Conservation (phyloP, 371 early-diverging fungal genomes). For the Apophysomyces variabilis region DNA sequence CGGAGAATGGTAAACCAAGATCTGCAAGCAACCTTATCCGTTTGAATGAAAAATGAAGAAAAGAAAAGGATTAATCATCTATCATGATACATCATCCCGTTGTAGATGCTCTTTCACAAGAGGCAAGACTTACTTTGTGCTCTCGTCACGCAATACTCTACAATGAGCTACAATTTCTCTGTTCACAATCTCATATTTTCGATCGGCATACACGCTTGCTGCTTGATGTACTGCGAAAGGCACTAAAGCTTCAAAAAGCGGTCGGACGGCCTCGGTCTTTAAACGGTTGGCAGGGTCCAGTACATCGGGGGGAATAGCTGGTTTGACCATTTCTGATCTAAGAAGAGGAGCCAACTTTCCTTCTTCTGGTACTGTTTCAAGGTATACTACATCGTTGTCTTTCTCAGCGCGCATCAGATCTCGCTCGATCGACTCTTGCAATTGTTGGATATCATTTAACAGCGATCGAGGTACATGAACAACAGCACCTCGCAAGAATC, state of each 20-base stretch:
- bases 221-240: conserved; percentile 93
- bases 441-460: conserved; percentile 28
- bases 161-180: conserved; percentile 65
- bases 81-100: no score
- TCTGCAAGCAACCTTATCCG: conserved; percentile 25
- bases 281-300: conserved; percentile 33
- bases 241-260: conserved; percentile 82
- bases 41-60: no score
- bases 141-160: conserved; percentile 64
- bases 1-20: conserved; percentile 25
- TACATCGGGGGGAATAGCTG: conserved; percentile 48
- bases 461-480: conserved; percentile 17
- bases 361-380: conserved; percentile 76
- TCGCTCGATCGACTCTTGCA: conserved; percentile 57
- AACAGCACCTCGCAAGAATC: conserved; percentile 2
- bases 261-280: conserved; percentile 58
- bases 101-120: not conserved
- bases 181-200: conserved; percentile 73
- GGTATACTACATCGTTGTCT: conserved; percentile 73
- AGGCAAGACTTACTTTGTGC: conserved; percentile 50
- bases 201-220: conserved; percentile 77
- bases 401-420: conserved; percentile 76
- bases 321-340: conserved; percentile 77
- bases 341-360: conserved; percentile 61
- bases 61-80: no score